Evolutionary conservation across 768 basidiomycete genomes (phyloP), one percentile per base, ranked within the genome.

Genomic region (Macrolepiota dolichaula): DNA sequence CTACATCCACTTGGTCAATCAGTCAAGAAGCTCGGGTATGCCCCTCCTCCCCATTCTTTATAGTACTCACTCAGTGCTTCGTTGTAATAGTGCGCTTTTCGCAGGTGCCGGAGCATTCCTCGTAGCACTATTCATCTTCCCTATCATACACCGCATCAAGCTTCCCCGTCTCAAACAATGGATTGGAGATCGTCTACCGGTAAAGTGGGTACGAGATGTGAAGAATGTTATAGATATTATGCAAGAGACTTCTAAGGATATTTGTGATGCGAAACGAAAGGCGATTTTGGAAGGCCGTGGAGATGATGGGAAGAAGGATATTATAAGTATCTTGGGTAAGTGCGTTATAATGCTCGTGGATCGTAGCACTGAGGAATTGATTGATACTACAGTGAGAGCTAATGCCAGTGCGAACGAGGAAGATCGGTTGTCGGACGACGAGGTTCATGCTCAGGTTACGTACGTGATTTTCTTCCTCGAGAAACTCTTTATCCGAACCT

Each of bases 311-410:
- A 59, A 53, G 12, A 78, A 77, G 49, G 81, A 82, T 64, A 73
- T 83, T 24, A 71, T 82, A 63, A 81, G 77, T 57, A 72, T 81
- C 46, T 64, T 82, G 32, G 68, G 81, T 83, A 6, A 56, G 1
- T 24, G 17, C 25, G 4, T 22, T 53, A n/a, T 15, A 3, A 3
- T 40, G 51, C 32, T 19, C n/a, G 11, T 47, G 22, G 19, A 36
- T 19, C 10, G 3, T 25, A 2, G 6, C n/a, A 19, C 11, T 9
- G n/a, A 22, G 24, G n/a, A 3, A 47, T 12, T 47, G 22, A 24
- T 27, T 22, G n/a, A 11, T n/a, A 6, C 15, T n/a, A 32, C 53
- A 82, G 81, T 81, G 62, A 73, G 72, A 62, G 78, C 73, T 3
- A 81, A 80, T 62, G 68, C 72, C 57, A 66, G 70, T 19, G 72